Conservation (phyloP, 2,329 filamentous ascomycete species). For the Cryphonectria parasitica region DNA sequence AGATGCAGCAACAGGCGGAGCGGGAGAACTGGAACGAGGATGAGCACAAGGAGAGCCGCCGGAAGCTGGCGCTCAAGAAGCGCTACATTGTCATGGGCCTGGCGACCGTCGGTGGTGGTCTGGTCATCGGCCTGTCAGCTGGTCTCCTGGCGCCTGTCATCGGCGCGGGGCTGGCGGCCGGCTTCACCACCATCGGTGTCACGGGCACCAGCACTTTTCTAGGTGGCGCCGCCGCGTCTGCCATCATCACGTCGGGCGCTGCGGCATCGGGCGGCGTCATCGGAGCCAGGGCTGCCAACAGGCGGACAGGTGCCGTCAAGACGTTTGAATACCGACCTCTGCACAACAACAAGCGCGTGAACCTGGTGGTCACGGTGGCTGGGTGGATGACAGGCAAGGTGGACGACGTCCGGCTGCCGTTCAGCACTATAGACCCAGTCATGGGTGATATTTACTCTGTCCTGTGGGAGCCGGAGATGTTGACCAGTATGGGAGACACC, state of each 20-base stretch:
- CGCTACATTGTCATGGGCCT: constrained; percentile 95
- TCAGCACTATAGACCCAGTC: constrained; percentile 92
- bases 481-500: constrained; percentile 95
- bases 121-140: constrained; percentile 94
- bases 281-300: constrained; percentile 80
- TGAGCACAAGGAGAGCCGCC: constrained; percentile 84
- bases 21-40: constrained; percentile 99
- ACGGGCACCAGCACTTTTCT: constrained; percentile 87
- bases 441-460: constrained; percentile 99
- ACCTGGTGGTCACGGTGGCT: constrained; percentile 91
- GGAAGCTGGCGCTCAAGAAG: constrained; percentile 79
- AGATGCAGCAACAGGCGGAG: constrained; percentile 94
- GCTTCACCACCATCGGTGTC: constrained; percentile 93
- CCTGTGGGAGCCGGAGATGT: constrained; percentile 97
- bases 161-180: constrained; percentile 88
- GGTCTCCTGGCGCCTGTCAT: constrained; percentile 92
- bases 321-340: constrained; percentile 97
- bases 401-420: constrained; percentile 93
- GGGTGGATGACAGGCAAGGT: constrained; percentile 99
- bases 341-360: constrained; percentile 97
- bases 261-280: constrained; percentile 87
- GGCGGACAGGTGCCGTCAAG: constrained; percentile 87
- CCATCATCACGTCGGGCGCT: constrained; percentile 88
- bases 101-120: constrained; percentile 90
- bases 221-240: constrained; percentile 88